Conservation (phyloP, 805 yeast genomes). For the Lachancea meyersii region DNA sequence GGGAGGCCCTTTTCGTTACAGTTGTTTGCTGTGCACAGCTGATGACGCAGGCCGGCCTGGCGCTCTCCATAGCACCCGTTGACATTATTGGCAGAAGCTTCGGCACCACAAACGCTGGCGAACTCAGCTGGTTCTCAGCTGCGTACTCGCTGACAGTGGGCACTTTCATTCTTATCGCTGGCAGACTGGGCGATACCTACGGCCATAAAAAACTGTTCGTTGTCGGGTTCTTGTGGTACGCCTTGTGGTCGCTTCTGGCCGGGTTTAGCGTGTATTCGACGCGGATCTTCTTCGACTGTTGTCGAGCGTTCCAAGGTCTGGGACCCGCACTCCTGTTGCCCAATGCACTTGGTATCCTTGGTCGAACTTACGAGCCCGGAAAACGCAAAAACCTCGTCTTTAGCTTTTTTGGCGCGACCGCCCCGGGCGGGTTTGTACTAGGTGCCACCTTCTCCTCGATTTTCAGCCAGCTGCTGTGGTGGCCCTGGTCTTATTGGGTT, state of each 20-base stretch:
- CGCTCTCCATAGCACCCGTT: slow-evolving; percentile 16
- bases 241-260: slow-evolving; percentile 54
- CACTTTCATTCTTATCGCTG: slow-evolving; percentile 61
- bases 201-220: slow-evolving; percentile 52
- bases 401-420: slow-evolving; percentile 52
- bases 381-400: slow-evolving; percentile 48
- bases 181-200: slow-evolving; percentile 62
- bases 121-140: slow-evolving; percentile 19
- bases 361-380: slow-evolving; percentile 41
- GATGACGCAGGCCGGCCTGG: slow-evolving; percentile 20
- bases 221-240: slow-evolving; percentile 51
- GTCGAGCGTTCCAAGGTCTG: slow-evolving; percentile 60
- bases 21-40: slow-evolving; percentile 15
- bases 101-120: slow-evolving; percentile 14
- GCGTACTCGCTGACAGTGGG: slow-evolving; percentile 35
- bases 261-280: slow-evolving; percentile 44
- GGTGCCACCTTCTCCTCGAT: slow-evolving; percentile 50
- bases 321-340: slow-evolving; percentile 58
- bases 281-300: slow-evolving; percentile 22
- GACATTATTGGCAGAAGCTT: slow-evolving; percentile 17
- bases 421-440: slow-evolving; percentile 55
- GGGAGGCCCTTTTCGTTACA: slow-evolving; percentile 3
- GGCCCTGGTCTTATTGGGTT: slow-evolving; percentile 59
- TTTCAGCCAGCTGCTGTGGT: slow-evolving; percentile 39
- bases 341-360: slow-evolving; percentile 47